These are phyloP conservation scores for Zoysia pacifica DNA, from an alignment of 176 grass and related monocot genomes.

Conservation along the genomic window DNA sequence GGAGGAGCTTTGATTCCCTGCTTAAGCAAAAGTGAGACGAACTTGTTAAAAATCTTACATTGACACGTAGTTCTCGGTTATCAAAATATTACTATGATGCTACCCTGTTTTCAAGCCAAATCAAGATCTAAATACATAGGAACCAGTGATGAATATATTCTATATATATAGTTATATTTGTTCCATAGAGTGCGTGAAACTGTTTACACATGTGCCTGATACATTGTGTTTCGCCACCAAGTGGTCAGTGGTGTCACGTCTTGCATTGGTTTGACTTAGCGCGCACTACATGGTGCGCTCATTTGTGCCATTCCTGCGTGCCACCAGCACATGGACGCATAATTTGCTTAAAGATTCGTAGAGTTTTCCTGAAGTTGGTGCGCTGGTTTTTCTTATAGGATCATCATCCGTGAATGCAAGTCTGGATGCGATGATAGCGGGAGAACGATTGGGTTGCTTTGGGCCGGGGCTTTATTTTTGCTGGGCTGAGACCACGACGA, in stretches of 20 bases:
- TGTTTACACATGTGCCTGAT: not conserved
- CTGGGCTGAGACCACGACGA: too few species aligned
- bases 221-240: not conserved
- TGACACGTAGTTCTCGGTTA: not conserved
- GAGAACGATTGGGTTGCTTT: not conserved
- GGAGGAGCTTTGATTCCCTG: not conserved
- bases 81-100: too few species aligned
- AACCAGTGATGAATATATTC: too few species aligned
- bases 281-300: not conserved
- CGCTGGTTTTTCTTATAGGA: not conserved
- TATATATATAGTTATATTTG: not conserved
- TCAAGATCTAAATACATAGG: not conserved
- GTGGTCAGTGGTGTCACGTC: not conserved
- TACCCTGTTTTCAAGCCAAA: not conserved
- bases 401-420: not conserved
- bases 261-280: not conserved
- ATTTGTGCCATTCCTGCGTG: not conserved
- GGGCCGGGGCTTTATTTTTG: not conserved
- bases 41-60: not conserved
- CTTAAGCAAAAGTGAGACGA: not conserved
- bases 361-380: not conserved
- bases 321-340: slow-evolving; percentile 10
- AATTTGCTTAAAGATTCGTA: not conserved
- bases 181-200: not conserved
- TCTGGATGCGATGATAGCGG: not conserved